Base-by-base conservation (phyloP, 2,329 filamentous ascomycete genomes). In the Fusarium dlaminii region DNA sequence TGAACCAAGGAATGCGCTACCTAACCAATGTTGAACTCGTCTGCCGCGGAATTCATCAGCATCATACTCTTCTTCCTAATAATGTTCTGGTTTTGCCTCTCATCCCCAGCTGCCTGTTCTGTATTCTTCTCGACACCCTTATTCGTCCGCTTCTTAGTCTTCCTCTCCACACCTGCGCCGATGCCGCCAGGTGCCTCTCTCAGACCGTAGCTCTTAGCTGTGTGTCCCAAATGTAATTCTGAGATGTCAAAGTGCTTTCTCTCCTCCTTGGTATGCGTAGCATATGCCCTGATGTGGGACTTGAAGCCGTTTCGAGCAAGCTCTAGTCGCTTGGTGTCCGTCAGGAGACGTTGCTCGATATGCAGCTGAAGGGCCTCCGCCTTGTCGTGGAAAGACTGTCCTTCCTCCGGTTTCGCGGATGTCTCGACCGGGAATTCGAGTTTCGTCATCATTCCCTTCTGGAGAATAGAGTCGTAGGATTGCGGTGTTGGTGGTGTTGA, bases 271-370 rank as follows among this genome's bases (percentile, higher is more conserved):
- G 96, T 90, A 82, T 99, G 96, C 1, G 96, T 99, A 6, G 96
- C 95, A 81, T 99, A 99, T 2, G 96, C 96, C 62, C 96, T 89
- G 62, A 99, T 92, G 79, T 98, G 95, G 57, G 94, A 96, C 80
- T 97, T 94, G 85, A 94, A 99, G 0, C 92, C 96, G 75, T 94
- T 91, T 27, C 94, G 90, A 1, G 93, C 96, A 78, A 95, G 89
- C 77, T 97, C 94, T 9, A 97, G 89, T 43, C 93, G 89, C 63
- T 90, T 90, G 0, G 89, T 85, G 62, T 92, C 89, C 40, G 90
- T 82, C 40, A 90, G 85, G 10, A 91, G 83, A 4, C 89, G 86
- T 80, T 90, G 88, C 77, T 91, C 89, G 24, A 91, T 80, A 74
- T 90, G 89, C 32, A 91, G 84, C 76, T 91, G 89, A 43, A 91